These are phyloP conservation scores for Pleurotus sapidus DNA, from an alignment of 768 basidiomycete genomes.

Conservation along the genomic window DNA sequence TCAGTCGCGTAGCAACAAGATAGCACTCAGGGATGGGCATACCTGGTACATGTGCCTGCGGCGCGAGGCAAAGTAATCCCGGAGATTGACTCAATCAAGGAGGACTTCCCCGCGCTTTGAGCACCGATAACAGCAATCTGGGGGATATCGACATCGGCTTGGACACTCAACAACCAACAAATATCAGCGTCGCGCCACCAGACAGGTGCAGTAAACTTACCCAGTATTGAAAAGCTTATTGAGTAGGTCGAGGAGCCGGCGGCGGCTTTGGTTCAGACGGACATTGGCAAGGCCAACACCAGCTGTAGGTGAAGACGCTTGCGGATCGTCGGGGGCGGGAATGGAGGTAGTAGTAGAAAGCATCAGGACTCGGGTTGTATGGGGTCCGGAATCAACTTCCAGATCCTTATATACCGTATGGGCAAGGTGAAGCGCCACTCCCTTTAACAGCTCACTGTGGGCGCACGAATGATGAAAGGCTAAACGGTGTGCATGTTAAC, in stretches of 20 bases:
- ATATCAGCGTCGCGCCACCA: conserved; percentile 1
- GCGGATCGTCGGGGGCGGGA: too few relatives aligned
- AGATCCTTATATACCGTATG: too few relatives aligned
- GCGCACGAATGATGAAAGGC: too few relatives aligned
- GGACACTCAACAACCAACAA: conserved; percentile 40
- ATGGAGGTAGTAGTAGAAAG: too few relatives aligned
- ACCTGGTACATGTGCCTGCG: conserved; percentile 78
- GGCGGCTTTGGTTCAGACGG: conserved; percentile 33
- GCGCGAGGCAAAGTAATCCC: conserved; percentile 69
- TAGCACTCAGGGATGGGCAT: background rate
- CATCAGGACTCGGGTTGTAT: too few relatives aligned
- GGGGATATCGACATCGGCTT: conserved; percentile 70
- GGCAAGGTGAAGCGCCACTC: too few relatives aligned
- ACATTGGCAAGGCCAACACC: conserved; percentile 55
- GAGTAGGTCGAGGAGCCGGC: conserved; percentile 54
- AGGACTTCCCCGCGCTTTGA: conserved; percentile 76
- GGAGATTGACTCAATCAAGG: conserved; percentile 74
- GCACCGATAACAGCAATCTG: conserved; percentile 72
- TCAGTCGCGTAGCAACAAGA: background rate
- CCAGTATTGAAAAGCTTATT: conserved; percentile 63
- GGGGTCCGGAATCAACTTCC: too few relatives aligned
- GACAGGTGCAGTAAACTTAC: conserved; percentile 27
- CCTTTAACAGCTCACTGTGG: too few relatives aligned
- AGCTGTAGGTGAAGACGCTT: background rate
- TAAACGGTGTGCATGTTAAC: too few relatives aligned